Conservation (phyloP, 1,284 basidiomycete species). For the Leccinum pachyderme region DNA sequence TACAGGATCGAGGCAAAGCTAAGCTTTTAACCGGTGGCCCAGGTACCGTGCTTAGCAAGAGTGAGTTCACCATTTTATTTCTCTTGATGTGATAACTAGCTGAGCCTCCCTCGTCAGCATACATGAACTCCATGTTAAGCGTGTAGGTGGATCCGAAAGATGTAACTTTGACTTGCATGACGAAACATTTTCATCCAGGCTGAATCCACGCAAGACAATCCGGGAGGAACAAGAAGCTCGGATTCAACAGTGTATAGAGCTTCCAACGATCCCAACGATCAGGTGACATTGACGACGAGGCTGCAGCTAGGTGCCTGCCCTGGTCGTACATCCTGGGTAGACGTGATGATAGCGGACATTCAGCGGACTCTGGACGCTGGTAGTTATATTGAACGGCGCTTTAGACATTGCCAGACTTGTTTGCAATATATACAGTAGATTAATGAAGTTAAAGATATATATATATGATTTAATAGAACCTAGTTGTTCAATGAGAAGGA, state of each 20-base stretch:
- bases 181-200: neutral
- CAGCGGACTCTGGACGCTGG: neutral
- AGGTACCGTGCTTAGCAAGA: conserved; percentile 13
- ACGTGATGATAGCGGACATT: neutral
- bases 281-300: neutral
- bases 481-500: too few relatives aligned
- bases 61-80: conserved; percentile 1
- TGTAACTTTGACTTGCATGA: neutral
- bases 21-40: conserved; percentile 11
- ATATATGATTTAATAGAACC: too few relatives aligned
- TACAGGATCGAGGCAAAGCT: conserved; percentile 1
- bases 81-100: too few relatives aligned
- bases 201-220: conserved; percentile 18
- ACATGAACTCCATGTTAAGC: conserved; percentile 25
- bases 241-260: conserved; percentile 6
- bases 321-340: neutral
- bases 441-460: too few relatives aligned
- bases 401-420: too few relatives aligned
- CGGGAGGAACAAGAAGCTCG: conserved; percentile 9
- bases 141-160: conserved; percentile 14
- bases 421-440: too few relatives aligned
- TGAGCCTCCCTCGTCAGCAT: conserved; percentile 12
- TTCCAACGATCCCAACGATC: conserved; percentile 13
- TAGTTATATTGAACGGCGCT: neutral
- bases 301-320: neutral